Evolutionary conservation across 371 early-diverging fungal genomes (phyloP).

Genomic region (Mortierella sp.): DNA sequence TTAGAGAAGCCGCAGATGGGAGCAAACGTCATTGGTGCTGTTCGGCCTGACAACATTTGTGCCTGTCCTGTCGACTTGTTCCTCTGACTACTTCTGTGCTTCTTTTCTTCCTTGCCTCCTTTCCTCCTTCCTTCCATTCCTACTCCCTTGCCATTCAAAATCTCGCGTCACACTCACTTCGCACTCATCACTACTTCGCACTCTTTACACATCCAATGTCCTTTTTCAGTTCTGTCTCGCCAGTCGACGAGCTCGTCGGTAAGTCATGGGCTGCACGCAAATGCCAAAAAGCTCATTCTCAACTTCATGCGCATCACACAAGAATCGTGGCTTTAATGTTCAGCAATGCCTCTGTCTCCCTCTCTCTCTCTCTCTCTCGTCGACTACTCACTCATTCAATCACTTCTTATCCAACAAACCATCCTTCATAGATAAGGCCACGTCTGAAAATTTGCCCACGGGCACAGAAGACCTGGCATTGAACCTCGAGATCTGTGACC

Average conservation of each 20-base stretch:
- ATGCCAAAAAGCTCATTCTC: not conserved
- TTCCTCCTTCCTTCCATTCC: not conserved
- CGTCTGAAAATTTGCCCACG: constrained; percentile 88
- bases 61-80: not conserved
- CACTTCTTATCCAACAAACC: not conserved
- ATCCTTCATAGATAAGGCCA: constrained; percentile 79
- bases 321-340: not conserved
- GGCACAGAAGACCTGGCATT: constrained; percentile 87
- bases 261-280: constrained; percentile 14
- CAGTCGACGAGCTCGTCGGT: constrained; percentile 70
- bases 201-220: constrained; percentile 13
- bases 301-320: not conserved
- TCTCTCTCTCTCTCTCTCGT: too few species aligned
- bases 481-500: constrained; percentile 91
- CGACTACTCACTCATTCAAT: not conserved
- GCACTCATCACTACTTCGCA: not conserved
- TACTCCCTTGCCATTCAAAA: not conserved
- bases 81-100: not conserved
- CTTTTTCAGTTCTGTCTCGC: constrained; percentile 46
- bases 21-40: too few species aligned
- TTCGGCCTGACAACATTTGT: too few species aligned
- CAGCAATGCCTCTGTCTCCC: not conserved
- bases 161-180: not conserved
- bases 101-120: not conserved
- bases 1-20: too few species aligned